Evolutionary conservation across 345 rosid genomes (phyloP).

Genomic region (Diplotaxis tenuifolia): DNA sequence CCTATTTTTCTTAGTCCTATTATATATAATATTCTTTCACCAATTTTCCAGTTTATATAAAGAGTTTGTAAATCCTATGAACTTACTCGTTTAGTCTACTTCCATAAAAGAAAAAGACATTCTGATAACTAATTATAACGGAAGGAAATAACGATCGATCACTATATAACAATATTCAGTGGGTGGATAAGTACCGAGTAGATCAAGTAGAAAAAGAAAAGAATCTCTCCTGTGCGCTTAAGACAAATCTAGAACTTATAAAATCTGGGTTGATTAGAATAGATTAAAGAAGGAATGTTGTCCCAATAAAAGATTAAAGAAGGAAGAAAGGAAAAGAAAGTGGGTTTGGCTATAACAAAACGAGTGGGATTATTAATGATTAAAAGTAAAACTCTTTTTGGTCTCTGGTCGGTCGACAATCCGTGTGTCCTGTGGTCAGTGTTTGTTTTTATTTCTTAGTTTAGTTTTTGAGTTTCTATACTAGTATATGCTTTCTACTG

Average conservation of each 20-base stretch:
- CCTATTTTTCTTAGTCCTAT: constrained; percentile 14
- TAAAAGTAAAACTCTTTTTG: constrained; percentile 63
- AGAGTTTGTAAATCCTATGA: not conserved
- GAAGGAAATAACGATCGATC: not conserved
- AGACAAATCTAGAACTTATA: constrained; percentile 34
- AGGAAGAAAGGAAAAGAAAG: constrained; percentile 16
- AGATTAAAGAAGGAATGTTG: not conserved
- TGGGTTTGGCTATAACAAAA: constrained; percentile 50
- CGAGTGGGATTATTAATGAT: constrained; percentile 59
- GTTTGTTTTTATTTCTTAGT: constrained; percentile 48
- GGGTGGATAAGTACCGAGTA: constrained; percentile 12
- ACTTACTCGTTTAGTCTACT: not conserved
- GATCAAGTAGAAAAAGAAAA: not conserved
- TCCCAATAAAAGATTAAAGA: not conserved
- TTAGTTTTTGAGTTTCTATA: constrained; percentile 13
- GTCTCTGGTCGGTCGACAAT: constrained; percentile 98
- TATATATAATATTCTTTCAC: constrained; percentile 10
- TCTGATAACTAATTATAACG: not conserved
- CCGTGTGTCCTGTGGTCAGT: constrained; percentile 74
- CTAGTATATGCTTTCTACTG: constrained; percentile 9
- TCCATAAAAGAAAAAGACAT: not conserved
- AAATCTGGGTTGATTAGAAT: constrained; percentile 31
- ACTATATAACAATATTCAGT: not conserved
- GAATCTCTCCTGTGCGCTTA: constrained; percentile 24
- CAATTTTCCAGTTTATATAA: not conserved